Evolutionary conservation across 495 filamentous ascomycete species (phyloP), one percentile per base, ranked within the genome.

Genomic region (Thozetella sp.): DNA sequence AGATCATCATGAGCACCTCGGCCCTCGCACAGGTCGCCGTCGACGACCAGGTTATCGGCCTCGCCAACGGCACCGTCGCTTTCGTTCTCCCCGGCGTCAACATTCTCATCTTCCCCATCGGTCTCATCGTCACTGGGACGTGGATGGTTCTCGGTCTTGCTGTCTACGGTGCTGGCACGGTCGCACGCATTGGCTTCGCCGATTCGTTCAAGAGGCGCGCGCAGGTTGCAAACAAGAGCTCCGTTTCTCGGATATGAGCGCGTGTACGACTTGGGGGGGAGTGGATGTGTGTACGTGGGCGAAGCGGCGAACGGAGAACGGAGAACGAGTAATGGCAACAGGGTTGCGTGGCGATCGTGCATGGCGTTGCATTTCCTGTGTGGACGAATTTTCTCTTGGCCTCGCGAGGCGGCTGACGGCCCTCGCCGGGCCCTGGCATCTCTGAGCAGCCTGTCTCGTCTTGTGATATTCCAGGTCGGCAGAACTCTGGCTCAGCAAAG

Each of bases 61-160:
- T 82, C 20, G 61, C 60, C 30, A 74, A 77, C 54, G 77, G 77
- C 56, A 76, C 63, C 0, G 70, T 73, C n/a, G 73, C 80, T 0
- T 92, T 90, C 66, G 78, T 88, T 0, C 69, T 91, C 1, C 89
- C 89, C 0, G 90, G 90, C 2, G 83, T 82, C 30, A 80, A 81
- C 23, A 82, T 92, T 51, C 72, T 86, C 51, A 86, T 89, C 53
- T 88, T 90, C 71, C 90, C 90, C 0, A 72, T 86, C 20, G 89
- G 90, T 10, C 70, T 89, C 9, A 73, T 91, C 62, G 76, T 93
- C 56, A 91, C 85, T 11, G 74, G 82, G 48, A 63, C 81, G 22
- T 93, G 91, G 86, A 65, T 82, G 0, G 56, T 81, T 0, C 27
- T 89, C 1, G 83, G 86, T 20, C 37, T 86, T 23, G 66, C 65